Evolutionary conservation across 2,329 filamentous ascomycete genomes (phyloP), one percentile per base, ranked within the genome.

Genomic region (Fusarium tanahbumbuense): DNA sequence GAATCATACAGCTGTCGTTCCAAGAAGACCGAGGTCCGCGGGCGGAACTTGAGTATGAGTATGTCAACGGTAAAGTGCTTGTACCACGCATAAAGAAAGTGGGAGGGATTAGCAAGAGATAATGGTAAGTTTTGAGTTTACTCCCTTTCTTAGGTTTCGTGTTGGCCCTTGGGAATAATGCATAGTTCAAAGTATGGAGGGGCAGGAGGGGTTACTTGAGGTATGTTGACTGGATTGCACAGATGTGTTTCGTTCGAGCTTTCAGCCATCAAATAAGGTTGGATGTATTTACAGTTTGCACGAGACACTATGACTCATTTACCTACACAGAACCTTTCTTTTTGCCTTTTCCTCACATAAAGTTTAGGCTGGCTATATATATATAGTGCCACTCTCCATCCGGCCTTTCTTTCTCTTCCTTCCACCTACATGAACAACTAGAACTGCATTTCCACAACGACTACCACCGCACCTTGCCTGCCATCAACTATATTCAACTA

Each of bases 1-100:
- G 67, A 0, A 60, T 70, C 5, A 52, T 68, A 1, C 37, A 40
- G 4, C 22, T 68, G 0, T 68, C 63, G 1, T 70, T 71, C 1
- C 25, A 70, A 2, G 54, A 70, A 1, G 50, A 60, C 4, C 44
- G 67, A 8, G 46, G 47, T 6, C 23, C 46, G 2, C 47, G 32
- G 1, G 68, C 44, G 0, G 67, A 71, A 16, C 20, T 60, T 8
- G 67, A 60, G 15, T 70, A 68, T 11, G 54, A 68, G 23, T 71
- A 70, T 32, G 41, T 20, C 0, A 49, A 68, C 8, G 50, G 40
- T 0, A 56, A 13, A 3, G 58, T 71, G 3, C 42, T 71, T 3
- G 50, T 71, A 8, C 67, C 46, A 0, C 30, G 40, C 0, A 32
- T 70, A 0, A 44, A 28, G 10, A 41, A 23, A 1, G 20, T n/a